phyloP scores from a whole-genome alignment of 208 protist species.

The Trypanosoma scelopori region DNA sequence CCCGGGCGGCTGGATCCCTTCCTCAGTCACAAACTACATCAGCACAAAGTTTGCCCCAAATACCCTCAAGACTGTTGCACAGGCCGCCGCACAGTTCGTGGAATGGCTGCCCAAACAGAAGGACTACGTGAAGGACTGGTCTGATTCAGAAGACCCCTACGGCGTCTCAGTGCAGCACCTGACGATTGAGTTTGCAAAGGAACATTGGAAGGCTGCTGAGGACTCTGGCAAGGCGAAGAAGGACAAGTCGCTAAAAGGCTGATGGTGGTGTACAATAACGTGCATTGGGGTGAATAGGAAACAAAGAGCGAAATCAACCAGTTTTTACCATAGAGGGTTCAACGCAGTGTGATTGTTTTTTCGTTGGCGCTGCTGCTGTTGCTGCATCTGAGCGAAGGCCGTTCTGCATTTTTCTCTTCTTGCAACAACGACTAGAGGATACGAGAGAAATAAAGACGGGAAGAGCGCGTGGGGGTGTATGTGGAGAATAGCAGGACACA shows the following conservation, averaged over 20 bases:
- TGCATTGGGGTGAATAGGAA: background rate
- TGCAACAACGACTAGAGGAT: too few species aligned
- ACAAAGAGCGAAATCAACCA: background rate
- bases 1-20: slow-evolving; percentile 80
- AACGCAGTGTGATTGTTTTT: too few species aligned
- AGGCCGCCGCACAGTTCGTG: slow-evolving; percentile 51
- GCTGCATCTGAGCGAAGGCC: background rate
- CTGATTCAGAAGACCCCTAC: slow-evolving; percentile 21
- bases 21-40: slow-evolving; percentile 75
- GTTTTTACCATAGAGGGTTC: background rate
- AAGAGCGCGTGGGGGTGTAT: too few species aligned
- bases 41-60: slow-evolving; percentile 79
- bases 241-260: background rate
- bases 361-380: background rate
- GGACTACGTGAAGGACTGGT: slow-evolving; percentile 69
- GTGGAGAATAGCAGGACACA: too few species aligned
- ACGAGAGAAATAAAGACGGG: too few species aligned
- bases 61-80: slow-evolving; percentile 48
- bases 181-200: slow-evolving; percentile 51
- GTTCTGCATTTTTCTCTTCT: too few species aligned
- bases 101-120: slow-evolving; percentile 66
- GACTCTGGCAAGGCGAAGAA: slow-evolving; percentile 10
- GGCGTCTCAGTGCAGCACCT: slow-evolving; percentile 37
- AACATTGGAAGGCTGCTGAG: slow-evolving; percentile 42
- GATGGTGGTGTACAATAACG: background rate